Percentiles rank a stretch among this genome's conserved stretches.
These are phyloP conservation scores for Penicillium polonicum DNA, from an alignment of 2,329 filamentous ascomycete species.

Conservation along the genomic window DNA sequence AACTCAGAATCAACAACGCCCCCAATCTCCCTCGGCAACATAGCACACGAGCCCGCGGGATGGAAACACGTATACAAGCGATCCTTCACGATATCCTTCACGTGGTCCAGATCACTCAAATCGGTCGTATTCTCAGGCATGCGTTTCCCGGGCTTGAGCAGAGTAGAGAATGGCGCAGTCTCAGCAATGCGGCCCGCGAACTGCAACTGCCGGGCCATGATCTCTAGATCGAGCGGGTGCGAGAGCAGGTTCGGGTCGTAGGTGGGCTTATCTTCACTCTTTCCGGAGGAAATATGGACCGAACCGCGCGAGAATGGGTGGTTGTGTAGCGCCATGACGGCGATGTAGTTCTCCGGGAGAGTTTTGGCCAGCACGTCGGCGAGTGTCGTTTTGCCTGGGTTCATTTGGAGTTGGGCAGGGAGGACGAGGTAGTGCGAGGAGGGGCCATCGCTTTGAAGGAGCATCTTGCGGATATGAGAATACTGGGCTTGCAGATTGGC, in stretches of 20 bases:
- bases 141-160: conserved; percentile 18
- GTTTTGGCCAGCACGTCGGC: conserved; percentile 15
- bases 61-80: conserved; percentile 29
- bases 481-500: conserved; percentile 14
- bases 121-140: conserved; percentile 8
- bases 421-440: conserved; percentile 19
- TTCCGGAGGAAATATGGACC: conserved; percentile 32
- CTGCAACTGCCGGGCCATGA: conserved; percentile 36
- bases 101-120: conserved; percentile 17
- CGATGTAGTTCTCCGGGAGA: conserved; percentile 22
- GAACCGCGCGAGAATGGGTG: conserved; percentile 38
- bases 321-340: conserved; percentile 20
- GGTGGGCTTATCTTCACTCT: conserved; percentile 37
- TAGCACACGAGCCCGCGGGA: conserved; percentile 33
- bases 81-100: conserved; percentile 24
- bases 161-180: conserved; percentile 19
- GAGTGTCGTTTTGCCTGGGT: conserved; percentile 14
- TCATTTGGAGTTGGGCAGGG: conserved; percentile 17
- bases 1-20: conserved; percentile 32
- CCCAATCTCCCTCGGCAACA: conserved; percentile 30
- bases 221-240: conserved; percentile 44
- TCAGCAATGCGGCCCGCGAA: conserved; percentile 24
- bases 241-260: conserved; percentile 49
- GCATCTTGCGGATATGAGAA: conserved; percentile 12
- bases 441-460: conserved; percentile 9